These are phyloP conservation scores for Guyanaporus albipodus DNA, from an alignment of 768 basidiomycete species.

Conservation along the genomic window DNA sequence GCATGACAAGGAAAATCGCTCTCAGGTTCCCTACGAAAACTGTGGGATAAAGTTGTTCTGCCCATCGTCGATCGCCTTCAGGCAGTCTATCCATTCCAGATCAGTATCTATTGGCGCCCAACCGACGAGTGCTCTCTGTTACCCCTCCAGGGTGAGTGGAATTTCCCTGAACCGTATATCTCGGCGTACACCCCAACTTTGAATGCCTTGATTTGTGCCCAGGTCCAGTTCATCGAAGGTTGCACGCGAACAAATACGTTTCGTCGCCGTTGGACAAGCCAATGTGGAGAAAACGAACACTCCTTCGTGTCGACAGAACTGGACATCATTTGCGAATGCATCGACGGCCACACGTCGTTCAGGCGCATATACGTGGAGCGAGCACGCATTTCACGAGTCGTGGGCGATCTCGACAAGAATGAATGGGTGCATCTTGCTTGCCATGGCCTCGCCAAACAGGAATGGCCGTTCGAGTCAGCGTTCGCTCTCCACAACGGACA, in stretches of 20 bases:
- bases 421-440: conserved; percentile 15
- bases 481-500: background rate
- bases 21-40: background rate
- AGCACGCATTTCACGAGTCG: background rate
- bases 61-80: conserved; percentile 9
- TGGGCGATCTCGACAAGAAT: background rate
- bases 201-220: too few species aligned
- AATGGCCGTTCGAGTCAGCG: background rate
- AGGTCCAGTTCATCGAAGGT: background rate
- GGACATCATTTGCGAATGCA: background rate
- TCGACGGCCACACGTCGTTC: background rate
- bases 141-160: background rate
- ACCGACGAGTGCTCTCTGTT: conserved; percentile 6
- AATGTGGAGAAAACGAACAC: background rate
- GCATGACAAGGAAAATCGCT: background rate
- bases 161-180: too few species aligned
- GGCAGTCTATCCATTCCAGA: background rate
- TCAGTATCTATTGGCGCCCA: conserved; percentile 11
- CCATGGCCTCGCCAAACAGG: conserved; percentile 12
- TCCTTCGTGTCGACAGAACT: too few species aligned
- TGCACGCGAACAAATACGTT: background rate
- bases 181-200: too few species aligned
- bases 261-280: conserved; percentile 3
- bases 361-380: background rate
- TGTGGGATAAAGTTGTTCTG: conserved; percentile 18